These are phyloP conservation scores for Phytophthora vignae DNA, from an alignment of 352 stramenopile species.

Conservation along the genomic window DNA sequence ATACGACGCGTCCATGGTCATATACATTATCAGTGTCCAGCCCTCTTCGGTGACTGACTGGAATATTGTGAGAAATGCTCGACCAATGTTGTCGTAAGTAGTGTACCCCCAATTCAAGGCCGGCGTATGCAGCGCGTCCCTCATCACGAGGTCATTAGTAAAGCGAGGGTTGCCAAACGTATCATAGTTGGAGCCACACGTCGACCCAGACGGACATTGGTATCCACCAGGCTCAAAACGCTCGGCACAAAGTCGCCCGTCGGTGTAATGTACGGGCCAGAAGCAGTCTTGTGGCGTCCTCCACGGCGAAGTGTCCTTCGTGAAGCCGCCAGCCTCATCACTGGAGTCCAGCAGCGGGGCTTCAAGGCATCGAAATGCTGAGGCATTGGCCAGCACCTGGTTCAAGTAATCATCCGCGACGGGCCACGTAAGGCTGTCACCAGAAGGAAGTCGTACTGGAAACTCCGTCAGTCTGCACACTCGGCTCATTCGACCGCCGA, in stretches of 20 bases:
- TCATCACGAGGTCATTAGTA: conserved; percentile 38
- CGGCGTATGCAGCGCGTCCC: conserved; percentile 53
- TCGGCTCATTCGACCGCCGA: conserved; percentile 70
- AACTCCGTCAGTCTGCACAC: conserved; percentile 80
- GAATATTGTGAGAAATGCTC: conserved; percentile 93
- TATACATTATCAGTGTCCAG: conserved; percentile 93
- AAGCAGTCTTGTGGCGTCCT: conserved; percentile 80
- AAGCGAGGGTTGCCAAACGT: conserved; percentile 70
- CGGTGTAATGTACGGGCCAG: conserved; percentile 87
- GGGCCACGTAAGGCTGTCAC: conserved; percentile 48
- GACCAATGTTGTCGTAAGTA: conserved; percentile 91
- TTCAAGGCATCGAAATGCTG: conserved; percentile 44
- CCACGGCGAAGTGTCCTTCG: conserved; percentile 72
- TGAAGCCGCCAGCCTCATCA: conserved; percentile 42
- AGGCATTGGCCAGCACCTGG: conserved; percentile 42
- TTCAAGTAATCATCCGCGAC: conserved; percentile 52
- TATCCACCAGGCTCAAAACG: conserved; percentile 47
- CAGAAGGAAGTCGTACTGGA: conserved; percentile 56
- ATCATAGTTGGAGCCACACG: conserved; percentile 72
- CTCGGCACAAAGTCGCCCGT: conserved; percentile 72
- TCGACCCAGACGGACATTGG: conserved; percentile 38
- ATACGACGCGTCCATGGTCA: conserved; percentile 61
- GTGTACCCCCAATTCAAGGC: conserved; percentile 90
- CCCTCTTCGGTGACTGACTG: conserved; percentile 93
- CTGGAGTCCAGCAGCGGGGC: conserved; percentile 49